Conservation (phyloP, 1,139 yeast genomes). For the Suhomyces chickasaworum region DNA sequence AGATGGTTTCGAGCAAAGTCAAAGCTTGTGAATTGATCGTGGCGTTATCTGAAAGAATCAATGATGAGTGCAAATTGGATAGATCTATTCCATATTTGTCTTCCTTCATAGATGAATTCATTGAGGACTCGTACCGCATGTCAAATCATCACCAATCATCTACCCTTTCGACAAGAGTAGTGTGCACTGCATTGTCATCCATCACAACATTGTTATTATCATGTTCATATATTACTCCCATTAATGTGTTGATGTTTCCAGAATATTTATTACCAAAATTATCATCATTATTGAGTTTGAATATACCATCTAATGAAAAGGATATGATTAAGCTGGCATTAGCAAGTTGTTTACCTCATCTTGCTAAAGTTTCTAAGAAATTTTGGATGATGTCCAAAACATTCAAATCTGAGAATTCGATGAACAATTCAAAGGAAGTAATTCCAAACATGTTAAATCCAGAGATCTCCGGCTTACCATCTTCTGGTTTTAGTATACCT, state of each 20-base stretch:
- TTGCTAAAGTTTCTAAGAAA: conserved; percentile 63
- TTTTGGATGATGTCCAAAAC: conserved; percentile 69
- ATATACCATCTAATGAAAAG: conserved; percentile 28
- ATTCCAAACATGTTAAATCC: not conserved
- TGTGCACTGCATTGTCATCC: conserved; percentile 57
- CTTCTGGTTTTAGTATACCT: conserved; percentile 25
- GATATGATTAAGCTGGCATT: conserved; percentile 62
- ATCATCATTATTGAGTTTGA: conserved; percentile 38
- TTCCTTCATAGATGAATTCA: conserved; percentile 41
- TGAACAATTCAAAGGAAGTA: not conserved
- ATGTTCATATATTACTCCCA: conserved; percentile 70
- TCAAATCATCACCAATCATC: conserved; percentile 1
- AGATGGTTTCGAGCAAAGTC: conserved; percentile 60
- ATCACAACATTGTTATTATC: conserved; percentile 63
- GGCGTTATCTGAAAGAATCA: conserved; percentile 73
- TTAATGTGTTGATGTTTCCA: conserved; percentile 73
- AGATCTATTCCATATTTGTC: conserved; percentile 80
- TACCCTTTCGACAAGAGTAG: conserved; percentile 48
- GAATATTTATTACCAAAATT: conserved; percentile 83
- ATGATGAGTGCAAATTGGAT: conserved; percentile 85
- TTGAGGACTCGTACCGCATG: conserved; percentile 12
- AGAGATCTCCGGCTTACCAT: conserved; percentile 3
- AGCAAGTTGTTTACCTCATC: conserved; percentile 71
- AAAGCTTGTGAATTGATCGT: conserved; percentile 77
- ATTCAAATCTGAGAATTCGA: conserved; percentile 40